Evolutionary conservation across 2,329 filamentous ascomycete species (phyloP).

Genomic region (Daldinia sp.): DNA sequence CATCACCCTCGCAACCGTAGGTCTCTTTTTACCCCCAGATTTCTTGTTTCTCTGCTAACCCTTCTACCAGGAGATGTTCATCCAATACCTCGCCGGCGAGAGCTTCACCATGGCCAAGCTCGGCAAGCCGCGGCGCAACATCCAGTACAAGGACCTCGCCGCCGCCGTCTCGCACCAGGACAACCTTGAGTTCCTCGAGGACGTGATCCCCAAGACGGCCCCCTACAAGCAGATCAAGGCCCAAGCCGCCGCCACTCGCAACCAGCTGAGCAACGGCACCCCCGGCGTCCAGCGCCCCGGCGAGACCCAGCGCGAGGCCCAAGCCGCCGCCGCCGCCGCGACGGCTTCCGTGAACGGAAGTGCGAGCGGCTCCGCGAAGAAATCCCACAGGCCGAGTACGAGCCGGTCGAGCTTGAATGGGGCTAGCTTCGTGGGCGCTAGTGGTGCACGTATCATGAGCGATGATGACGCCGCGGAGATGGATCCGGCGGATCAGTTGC

Average conservation of each 20-base stretch:
- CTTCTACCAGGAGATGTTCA: conserved; percentile 80
- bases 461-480: conserved; percentile 46
- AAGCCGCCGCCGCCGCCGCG: conserved; percentile 41
- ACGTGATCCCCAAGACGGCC: conserved; percentile 87
- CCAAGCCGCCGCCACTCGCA: conserved; percentile 59
- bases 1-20: conserved; percentile 86
- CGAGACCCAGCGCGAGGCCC: conserved; percentile 38
- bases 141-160: conserved; percentile 95
- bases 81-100: conserved; percentile 88
- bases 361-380: conserved; percentile 43
- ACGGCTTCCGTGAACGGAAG: conserved; percentile 30
- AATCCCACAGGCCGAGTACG: conserved; percentile 49
- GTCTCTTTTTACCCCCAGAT: conserved; percentile 39
- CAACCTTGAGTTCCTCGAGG: conserved; percentile 92
- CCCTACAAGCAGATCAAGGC: conserved; percentile 83
- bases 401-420: conserved; percentile 40
- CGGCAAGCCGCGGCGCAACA: conserved; percentile 86
- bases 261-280: conserved; percentile 53
- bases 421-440: conserved; percentile 42
- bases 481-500: conserved; percentile 61
- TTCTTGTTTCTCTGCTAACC: too few species aligned
- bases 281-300: conserved; percentile 37
- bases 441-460: conserved; percentile 41
- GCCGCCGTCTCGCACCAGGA: conserved; percentile 87
- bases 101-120: conserved; percentile 77